Evolutionary conservation across 805 yeast genomes (phyloP).

Genomic region (Metschnikowia bowlesiae): DNA sequence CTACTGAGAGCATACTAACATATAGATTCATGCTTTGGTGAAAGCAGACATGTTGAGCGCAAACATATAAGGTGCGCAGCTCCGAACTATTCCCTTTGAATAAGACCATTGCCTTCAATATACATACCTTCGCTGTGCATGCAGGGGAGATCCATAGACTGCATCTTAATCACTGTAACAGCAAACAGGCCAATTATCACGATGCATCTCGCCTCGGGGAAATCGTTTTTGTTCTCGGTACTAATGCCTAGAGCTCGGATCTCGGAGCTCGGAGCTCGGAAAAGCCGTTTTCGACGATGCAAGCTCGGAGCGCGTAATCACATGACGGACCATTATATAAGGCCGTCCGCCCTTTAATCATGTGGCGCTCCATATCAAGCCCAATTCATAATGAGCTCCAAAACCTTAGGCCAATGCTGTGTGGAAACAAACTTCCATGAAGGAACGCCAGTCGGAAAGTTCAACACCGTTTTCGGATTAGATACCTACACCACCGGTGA

Average conservation of each 20-base stretch:
- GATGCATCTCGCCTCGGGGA: too few species aligned
- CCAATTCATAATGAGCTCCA: constrained; percentile 40
- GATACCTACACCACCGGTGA: constrained; percentile 31
- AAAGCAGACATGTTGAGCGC: constrained; percentile 46
- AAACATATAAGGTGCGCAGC: constrained; percentile 22
- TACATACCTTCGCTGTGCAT: too few species aligned
- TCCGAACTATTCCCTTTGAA: background rate
- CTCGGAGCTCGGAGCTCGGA: background rate
- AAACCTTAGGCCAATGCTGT: constrained; percentile 50
- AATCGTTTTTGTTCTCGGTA: background rate
- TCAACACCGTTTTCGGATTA: constrained; percentile 39
- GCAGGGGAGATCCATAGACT: too few species aligned
- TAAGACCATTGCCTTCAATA: background rate
- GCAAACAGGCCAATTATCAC: too few species aligned
- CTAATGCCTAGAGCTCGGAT: background rate
- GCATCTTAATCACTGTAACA: too few species aligned
- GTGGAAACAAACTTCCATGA: constrained; percentile 40
- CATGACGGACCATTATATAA: background rate
- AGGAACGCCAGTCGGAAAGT: constrained; percentile 47
- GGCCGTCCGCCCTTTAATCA: background rate
- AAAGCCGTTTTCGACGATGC: background rate
- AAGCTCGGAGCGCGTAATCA: background rate
- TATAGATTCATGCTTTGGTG: constrained; percentile 38
- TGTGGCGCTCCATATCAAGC: background rate
- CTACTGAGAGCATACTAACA: constrained; percentile 16